phyloP scores from a whole-genome alignment of 805 yeast genomes.

The Lachancea fermentati region DNA sequence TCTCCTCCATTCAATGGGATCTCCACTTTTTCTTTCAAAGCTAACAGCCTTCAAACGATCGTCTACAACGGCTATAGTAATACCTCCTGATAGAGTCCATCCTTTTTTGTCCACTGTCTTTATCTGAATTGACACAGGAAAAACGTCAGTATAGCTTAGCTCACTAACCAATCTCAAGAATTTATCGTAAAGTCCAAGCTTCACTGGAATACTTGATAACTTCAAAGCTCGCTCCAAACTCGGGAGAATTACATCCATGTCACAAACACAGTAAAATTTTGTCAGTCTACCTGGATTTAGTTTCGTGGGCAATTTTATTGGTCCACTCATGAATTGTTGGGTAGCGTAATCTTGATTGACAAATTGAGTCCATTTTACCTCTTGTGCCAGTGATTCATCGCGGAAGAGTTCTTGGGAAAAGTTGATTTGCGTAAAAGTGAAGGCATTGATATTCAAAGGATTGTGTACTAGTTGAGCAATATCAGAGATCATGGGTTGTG shows the following conservation, averaged over 20 bases:
- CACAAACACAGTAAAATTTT: slow-evolving; percentile 26
- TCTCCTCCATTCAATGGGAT: slow-evolving; percentile 70
- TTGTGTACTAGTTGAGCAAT: slow-evolving; percentile 35
- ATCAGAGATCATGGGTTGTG: slow-evolving; percentile 43
- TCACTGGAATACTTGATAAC: slow-evolving; percentile 20
- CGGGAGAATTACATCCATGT: slow-evolving; percentile 25
- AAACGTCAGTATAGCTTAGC: slow-evolving; percentile 21
- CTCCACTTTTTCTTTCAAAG: slow-evolving; percentile 53
- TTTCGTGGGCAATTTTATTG: slow-evolving; percentile 1
- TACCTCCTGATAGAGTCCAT: slow-evolving; percentile 41
- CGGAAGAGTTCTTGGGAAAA: slow-evolving; percentile 10
- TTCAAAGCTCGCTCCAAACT: slow-evolving; percentile 28
- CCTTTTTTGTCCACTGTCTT: slow-evolving; percentile 42
- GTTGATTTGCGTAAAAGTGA: slow-evolving; percentile 22
- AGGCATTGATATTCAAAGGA: slow-evolving; percentile 6
- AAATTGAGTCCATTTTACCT: slow-evolving; percentile 20
- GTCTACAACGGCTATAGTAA: slow-evolving; percentile 38
- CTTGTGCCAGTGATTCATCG: slow-evolving; percentile 15
- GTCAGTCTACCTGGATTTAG: slow-evolving; percentile 27
- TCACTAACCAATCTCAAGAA: slow-evolving; percentile 14
- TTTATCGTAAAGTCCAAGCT: slow-evolving; percentile 18
- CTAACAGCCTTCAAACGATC: slow-evolving; percentile 43
- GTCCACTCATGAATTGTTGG: slow-evolving; percentile 19
- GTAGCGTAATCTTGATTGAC: slow-evolving; percentile 25
- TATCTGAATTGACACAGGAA: slow-evolving; percentile 36